Evolutionary conservation across 768 basidiomycete species (phyloP).

Genomic region (Boletus rex-veris): DNA sequence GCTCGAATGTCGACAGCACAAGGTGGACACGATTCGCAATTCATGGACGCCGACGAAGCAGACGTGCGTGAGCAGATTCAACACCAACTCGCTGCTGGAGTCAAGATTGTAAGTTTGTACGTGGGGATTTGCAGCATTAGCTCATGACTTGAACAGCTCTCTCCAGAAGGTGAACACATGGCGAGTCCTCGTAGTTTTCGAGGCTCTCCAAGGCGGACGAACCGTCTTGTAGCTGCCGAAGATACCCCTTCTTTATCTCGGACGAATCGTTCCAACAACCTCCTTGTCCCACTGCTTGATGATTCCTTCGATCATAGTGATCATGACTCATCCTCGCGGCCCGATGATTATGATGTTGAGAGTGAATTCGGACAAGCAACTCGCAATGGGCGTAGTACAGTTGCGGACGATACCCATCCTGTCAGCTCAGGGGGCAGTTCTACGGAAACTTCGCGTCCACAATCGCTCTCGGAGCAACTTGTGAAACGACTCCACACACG

Average conservation of each 20-base stretch:
- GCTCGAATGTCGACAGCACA: conserved; percentile 41
- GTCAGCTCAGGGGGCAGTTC: conserved; percentile 44
- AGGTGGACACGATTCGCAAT: conserved; percentile 68
- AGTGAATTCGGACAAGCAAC: conserved; percentile 56
- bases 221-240: conserved; percentile 30
- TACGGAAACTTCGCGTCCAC: conserved; percentile 38
- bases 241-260: conserved; percentile 40
- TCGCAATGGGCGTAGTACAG: conserved; percentile 18
- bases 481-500: conserved; percentile 52
- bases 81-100: conserved; percentile 74
- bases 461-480: conserved; percentile 60
- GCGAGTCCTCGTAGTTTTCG: conserved; percentile 68
- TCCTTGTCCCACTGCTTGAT: conserved; percentile 43
- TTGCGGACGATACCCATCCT: conserved; percentile 51
- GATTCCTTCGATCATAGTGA: conserved; percentile 43
- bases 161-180: conserved; percentile 53
- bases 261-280: conserved; percentile 39
- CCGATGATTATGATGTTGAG: conserved; percentile 49
- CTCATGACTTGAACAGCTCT: conserved; percentile 46
- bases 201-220: conserved; percentile 61
- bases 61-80: conserved; percentile 85
- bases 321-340: conserved; percentile 42
- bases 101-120: conserved; percentile 53
- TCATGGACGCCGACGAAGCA: conserved; percentile 86
- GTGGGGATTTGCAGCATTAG: background rate